These are phyloP conservation scores for Thielaviopsis populi DNA, from an alignment of 2,329 filamentous ascomycete species.

Conservation along the genomic window DNA sequence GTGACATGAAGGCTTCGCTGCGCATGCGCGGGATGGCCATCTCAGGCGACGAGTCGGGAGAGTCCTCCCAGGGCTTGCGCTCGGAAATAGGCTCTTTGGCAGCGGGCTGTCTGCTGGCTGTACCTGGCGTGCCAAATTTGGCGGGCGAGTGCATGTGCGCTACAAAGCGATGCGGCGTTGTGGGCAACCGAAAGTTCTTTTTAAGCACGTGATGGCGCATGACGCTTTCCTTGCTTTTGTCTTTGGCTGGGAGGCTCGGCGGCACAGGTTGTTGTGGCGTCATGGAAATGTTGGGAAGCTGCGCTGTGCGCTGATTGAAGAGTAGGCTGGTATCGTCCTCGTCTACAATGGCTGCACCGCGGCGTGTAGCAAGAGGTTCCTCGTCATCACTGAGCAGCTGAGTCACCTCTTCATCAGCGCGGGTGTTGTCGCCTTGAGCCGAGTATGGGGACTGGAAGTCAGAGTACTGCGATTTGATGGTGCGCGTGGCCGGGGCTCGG, in stretches of 20 bases:
- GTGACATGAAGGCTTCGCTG: slow-evolving; percentile 72
- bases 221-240: slow-evolving; percentile 45
- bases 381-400: slow-evolving; percentile 26
- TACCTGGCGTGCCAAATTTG: background rate
- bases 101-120: background rate
- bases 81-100: background rate
- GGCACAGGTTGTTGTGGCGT: slow-evolving; percentile 47
- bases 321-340: slow-evolving; percentile 34
- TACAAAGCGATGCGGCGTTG: slow-evolving; percentile 55
- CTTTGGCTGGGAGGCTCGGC: slow-evolving; percentile 19
- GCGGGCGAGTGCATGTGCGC: slow-evolving; percentile 26
- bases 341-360: slow-evolving; percentile 22
- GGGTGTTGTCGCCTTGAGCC: slow-evolving; percentile 52
- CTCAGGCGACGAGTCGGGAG: slow-evolving; percentile 59
- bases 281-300: slow-evolving; percentile 39
- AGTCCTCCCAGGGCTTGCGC: slow-evolving; percentile 22
- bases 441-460: slow-evolving; percentile 66
- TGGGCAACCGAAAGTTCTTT: slow-evolving; percentile 87
- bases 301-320: slow-evolving; percentile 37
- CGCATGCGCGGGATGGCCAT: slow-evolving; percentile 69
- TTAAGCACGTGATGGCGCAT: slow-evolving; percentile 84
- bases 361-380: slow-evolving; percentile 21
- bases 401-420: slow-evolving; percentile 28
- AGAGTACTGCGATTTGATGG: slow-evolving; percentile 35
- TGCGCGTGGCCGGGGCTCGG: slow-evolving; percentile 34